These are phyloP conservation scores for Epithemia pelagica DNA, from an alignment of 108 stramenopile species.

Conservation along the genomic window DNA sequence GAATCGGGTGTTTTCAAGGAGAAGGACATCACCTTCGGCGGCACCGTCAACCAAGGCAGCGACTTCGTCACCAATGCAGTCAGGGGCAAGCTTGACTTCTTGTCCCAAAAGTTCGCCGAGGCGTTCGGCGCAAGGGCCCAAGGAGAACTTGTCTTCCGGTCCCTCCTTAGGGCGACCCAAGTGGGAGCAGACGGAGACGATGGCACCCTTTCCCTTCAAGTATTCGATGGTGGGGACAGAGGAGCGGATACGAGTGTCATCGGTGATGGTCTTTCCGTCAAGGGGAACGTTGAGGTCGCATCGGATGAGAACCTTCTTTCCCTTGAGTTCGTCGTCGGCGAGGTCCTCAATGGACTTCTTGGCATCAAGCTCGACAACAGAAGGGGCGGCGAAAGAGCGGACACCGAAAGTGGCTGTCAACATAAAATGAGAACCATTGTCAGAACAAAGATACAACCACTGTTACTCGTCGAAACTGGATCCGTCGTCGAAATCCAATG, in stretches of 20 bases:
- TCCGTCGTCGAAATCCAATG: background rate
- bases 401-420: slow-evolving; percentile 56
- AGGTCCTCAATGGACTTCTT: slow-evolving; percentile 95
- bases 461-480: background rate
- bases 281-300: slow-evolving; percentile 98
- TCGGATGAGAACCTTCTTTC: slow-evolving; percentile 94
- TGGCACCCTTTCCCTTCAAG: slow-evolving; percentile 96
- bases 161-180: slow-evolving; percentile 98
- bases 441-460: background rate
- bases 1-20: slow-evolving; percentile 99
- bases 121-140: slow-evolving; percentile 91
- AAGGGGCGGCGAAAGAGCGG: slow-evolving; percentile 35
- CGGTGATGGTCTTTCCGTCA: slow-evolving; percentile 94
- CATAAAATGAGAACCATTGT: no score
- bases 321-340: slow-evolving; percentile 88
- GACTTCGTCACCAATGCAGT: slow-evolving; percentile 98
- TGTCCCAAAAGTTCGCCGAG: slow-evolving; percentile 93
- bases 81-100: slow-evolving; percentile 85
- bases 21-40: slow-evolving; percentile 91
- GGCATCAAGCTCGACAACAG: slow-evolving; percentile 68
- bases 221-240: slow-evolving; percentile 98
- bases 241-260: slow-evolving; percentile 98
- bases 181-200: slow-evolving; percentile 97
- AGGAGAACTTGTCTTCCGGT: slow-evolving; percentile 97
- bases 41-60: slow-evolving; percentile 66